These are phyloP conservation scores for Moricandia arvensis DNA, from an alignment of 345 rosid genomes.

Conservation along the genomic window DNA sequence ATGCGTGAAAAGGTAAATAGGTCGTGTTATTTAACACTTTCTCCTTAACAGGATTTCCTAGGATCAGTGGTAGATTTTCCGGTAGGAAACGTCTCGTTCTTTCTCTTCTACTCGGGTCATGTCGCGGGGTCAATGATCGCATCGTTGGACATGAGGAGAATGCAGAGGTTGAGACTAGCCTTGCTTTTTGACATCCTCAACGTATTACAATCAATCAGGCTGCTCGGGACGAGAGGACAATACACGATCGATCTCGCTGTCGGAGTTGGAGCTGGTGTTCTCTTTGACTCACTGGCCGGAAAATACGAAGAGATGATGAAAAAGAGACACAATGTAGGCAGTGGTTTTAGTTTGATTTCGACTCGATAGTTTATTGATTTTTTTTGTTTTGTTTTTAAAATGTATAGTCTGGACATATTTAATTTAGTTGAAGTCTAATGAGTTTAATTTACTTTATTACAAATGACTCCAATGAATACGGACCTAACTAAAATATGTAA, in stretches of 20 bases:
- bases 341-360: slow-evolving; percentile 26
- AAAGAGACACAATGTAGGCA: slow-evolving; percentile 27
- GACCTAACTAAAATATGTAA: not conserved
- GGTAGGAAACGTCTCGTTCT: slow-evolving; percentile 92
- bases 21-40: not conserved
- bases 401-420: slow-evolving; percentile 10
- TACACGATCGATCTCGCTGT: slow-evolving; percentile 84
- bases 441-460: not conserved
- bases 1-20: too few relatives aligned
- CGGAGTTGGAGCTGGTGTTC: slow-evolving; percentile 80
- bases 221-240: slow-evolving; percentile 82
- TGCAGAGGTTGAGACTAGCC: slow-evolving; percentile 64
- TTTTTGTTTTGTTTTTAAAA: not conserved
- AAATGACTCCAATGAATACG: not conserved
- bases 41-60: slow-evolving; percentile 60
- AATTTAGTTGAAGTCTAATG: slow-evolving; percentile 7
- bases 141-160: slow-evolving; percentile 79
- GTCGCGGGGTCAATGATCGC: slow-evolving; percentile 89
- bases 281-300: slow-evolving; percentile 76
- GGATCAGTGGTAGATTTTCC: slow-evolving; percentile 94
- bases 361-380: slow-evolving; percentile 18
- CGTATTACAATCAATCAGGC: slow-evolving; percentile 66
- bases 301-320: slow-evolving; percentile 55
- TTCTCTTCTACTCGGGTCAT: slow-evolving; percentile 89
- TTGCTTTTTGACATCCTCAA: slow-evolving; percentile 69